Conservation (phyloP, 148 eudicot species). For the Beta vulgaris region DNA sequence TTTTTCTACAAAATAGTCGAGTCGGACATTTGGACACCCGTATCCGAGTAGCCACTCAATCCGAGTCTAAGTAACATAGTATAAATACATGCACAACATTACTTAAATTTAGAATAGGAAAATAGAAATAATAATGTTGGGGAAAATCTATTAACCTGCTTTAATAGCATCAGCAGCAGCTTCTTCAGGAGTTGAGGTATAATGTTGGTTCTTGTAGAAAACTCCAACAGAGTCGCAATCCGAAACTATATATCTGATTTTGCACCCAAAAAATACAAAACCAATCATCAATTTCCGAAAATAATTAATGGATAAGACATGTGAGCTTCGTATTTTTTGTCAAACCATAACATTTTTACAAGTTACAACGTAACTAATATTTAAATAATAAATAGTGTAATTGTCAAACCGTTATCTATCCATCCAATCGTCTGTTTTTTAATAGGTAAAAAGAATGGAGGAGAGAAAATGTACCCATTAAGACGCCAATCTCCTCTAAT, state of each 20-base stretch:
- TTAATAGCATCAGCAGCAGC: slow-evolving; percentile 83
- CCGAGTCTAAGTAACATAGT: no score
- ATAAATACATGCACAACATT: no score
- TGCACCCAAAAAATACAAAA: neutral
- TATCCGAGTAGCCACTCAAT: no score
- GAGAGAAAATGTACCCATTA: slow-evolving; percentile 47
- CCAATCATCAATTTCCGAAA: neutral
- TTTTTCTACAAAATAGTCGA: no score
- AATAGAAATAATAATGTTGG: neutral
- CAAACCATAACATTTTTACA: no score
- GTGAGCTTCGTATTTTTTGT: no score
- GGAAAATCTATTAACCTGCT: slow-evolving; percentile 52
- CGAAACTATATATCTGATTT: slow-evolving; percentile 68
- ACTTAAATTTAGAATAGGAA: neutral
- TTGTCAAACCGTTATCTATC: no score
- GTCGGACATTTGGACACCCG: no score
- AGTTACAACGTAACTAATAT: no score
- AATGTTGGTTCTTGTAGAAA: slow-evolving; percentile 66
- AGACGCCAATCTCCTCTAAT: slow-evolving; percentile 73
- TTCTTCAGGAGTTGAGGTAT: slow-evolving; percentile 78
- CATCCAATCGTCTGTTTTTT: no score
- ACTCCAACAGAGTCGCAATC: slow-evolving; percentile 94
- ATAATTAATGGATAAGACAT: neutral
- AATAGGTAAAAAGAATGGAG: neutral
- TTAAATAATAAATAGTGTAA: no score